Conservation (phyloP, 2,329 filamentous ascomycete genomes). For the Dryadomyces quercivorus region DNA sequence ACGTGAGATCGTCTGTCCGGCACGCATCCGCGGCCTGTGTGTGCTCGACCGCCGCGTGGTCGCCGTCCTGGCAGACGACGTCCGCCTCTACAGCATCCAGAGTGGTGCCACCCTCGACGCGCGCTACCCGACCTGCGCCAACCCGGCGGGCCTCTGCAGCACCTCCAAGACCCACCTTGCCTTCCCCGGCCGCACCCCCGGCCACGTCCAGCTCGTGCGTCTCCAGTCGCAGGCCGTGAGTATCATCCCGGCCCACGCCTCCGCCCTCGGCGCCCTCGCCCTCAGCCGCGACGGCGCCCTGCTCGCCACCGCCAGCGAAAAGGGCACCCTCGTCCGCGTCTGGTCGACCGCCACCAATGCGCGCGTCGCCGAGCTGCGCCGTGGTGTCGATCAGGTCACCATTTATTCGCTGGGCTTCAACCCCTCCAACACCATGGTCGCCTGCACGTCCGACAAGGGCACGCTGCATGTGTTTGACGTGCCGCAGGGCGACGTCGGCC, state of each 20-base stretch:
- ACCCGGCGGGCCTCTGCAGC: conserved; percentile 68
- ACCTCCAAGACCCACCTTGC: conserved; percentile 59
- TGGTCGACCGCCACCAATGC: conserved; percentile 73
- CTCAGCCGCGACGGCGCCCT: conserved; percentile 71
- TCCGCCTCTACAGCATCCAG: conserved; percentile 70
- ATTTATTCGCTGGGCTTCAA: conserved; percentile 86
- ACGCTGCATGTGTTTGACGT: conserved; percentile 92
- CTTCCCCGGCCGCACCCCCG: conserved; percentile 76
- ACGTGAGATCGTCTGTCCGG: conserved; percentile 70
- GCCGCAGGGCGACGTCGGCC: conserved; percentile 30
- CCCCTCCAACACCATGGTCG: conserved; percentile 65
- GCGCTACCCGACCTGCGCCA: conserved; percentile 76
- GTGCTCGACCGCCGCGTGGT: conserved; percentile 66
- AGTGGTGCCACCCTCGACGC: conserved; percentile 58
- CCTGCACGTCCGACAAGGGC: conserved; percentile 92
- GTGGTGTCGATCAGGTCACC: conserved; percentile 77
- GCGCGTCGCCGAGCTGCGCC: conserved; percentile 69
- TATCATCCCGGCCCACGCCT: conserved; percentile 85
- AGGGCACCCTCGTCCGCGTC: conserved; percentile 78
- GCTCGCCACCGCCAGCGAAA: conserved; percentile 83
- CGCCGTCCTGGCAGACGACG: conserved; percentile 68
- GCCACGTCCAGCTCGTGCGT: conserved; percentile 83
- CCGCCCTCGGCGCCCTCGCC: conserved; percentile 63
- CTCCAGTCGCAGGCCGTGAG: conserved; percentile 69
- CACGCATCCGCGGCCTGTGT: conserved; percentile 67